Evolutionary conservation across 2,329 filamentous ascomycete species (phyloP), one percentile per base, ranked within the genome.

Genomic region (Orbilia oligospora): DNA sequence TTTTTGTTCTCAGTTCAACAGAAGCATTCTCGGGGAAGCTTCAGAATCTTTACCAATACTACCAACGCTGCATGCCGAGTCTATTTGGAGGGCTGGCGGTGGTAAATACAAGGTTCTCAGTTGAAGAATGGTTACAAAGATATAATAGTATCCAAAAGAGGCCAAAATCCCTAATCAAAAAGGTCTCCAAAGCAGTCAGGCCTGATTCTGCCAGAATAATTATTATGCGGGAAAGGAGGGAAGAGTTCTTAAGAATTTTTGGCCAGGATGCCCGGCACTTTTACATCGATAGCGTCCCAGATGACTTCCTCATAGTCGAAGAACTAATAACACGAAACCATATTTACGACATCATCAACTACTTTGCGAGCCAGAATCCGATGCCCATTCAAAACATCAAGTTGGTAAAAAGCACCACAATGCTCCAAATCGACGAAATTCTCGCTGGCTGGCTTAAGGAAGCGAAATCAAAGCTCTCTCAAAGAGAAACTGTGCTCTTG

Each of bases 301-400:
- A 33, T 12, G 10, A 30, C 18, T 24, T n/a, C 12, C 38, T 30
- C 8, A 22, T 73, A 10, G 20, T 67, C 2, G 70, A 73, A 27
- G 38, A 73, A 27, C 18, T 73, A 2, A 67, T 53, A 27, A 65
- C 70, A 5, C 12, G 46, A 8, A 73, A 73, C 30, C 70, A 61
- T 24, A 73, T 73, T 3, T 73, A 61, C 38, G 70, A 73, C 20
- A 73, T 73, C n/a, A 41, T 73, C 24, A 73, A 51, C 5, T 73
- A 58, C 33, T 48, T 73, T 16, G 38, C 49, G 24, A 58, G 51
- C 51, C 70, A 67, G 18, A 73, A 55, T 24, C 70, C 22, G 5
- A 73, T 73, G 70, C 70, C 70, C 0, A 49, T 73, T 33, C 30
- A 33, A 22, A 73, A 73, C 22, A 68, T 75, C 3, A 75, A 63